Base-by-base conservation (phyloP, 2,329 filamentous ascomycete species). In the Sarocladium strictum region DNA sequence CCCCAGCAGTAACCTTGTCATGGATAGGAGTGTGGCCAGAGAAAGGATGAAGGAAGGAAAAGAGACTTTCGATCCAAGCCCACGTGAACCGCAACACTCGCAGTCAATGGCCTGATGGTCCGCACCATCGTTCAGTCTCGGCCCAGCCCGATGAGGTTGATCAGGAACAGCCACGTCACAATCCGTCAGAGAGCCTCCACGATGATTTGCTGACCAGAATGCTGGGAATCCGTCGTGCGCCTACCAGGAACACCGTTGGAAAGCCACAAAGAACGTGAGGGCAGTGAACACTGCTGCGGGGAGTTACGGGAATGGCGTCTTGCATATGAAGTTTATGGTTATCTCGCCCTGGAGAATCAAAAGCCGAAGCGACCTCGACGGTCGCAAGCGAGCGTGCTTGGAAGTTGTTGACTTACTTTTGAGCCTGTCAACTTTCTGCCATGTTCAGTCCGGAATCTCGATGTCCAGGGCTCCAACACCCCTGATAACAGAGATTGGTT, bases 401-500 rank as follows among this genome's bases (percentile, higher is more conserved):
- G n/a, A n/a, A n/a, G 5, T 45, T 5, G 26, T 51, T n/a, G 47
- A 19, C 47, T 6, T 51, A 35, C 27, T 11, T 47, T 47, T 47
- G 43, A 21, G 43, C 43, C 43, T 47, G 43, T 29, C 40, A 27
- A 27, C 15, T 27, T 27, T 15, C 10, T n/a, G 14, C 14, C 27
- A 21, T 6, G 7, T 26, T 10, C 17, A 9, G 14, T n/a, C 10
- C 15, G 15, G 26, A 12, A 51, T 51, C 47, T n/a, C n/a, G n/a
- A n/a, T n/a, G n/a, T n/a, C n/a, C n/a, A n/a, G n/a, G 27, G 27
- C n/a, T 17, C n/a, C 27, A 35, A 21, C 17, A 51, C 19, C 43
- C 47, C 47, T 51, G 47, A 35, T 29, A 51, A 19, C 27, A 51
- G 47, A 51, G 47, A 51, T 51, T 51, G 47, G 47, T 33, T 33